A percentile compares a stretch with the other conserved stretches of the same genome.
These are phyloP conservation scores for Candida nemodendra DNA, from an alignment of 805 yeast genomes.

Conservation along the genomic window DNA sequence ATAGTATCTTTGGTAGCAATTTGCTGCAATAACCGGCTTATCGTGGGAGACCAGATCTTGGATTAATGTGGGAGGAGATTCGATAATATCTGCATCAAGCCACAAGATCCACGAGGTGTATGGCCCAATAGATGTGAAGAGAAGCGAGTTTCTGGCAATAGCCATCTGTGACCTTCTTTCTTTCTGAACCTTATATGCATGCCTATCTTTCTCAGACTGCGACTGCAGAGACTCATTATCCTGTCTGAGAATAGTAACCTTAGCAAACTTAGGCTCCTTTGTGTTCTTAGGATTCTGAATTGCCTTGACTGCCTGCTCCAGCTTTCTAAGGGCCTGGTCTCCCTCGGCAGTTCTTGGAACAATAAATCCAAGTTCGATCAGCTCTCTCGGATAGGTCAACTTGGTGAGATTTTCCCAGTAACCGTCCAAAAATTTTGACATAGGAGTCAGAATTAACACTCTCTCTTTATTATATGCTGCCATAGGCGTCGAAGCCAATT, in stretches of 20 bases:
- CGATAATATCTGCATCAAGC: slow-evolving; percentile 94
- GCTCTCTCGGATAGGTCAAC: slow-evolving; percentile 78
- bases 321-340: slow-evolving; percentile 65
- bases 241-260: slow-evolving; percentile 86
- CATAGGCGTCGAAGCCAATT: slow-evolving; percentile 65
- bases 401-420: slow-evolving; percentile 84
- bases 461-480: slow-evolving; percentile 78
- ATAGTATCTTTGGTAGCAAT: slow-evolving; percentile 81
- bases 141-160: slow-evolving; percentile 84
- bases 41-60: slow-evolving; percentile 86
- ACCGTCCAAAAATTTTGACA: slow-evolving; percentile 78
- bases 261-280: slow-evolving; percentile 66
- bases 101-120: slow-evolving; percentile 93
- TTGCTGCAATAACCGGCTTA: slow-evolving; percentile 86
- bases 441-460: slow-evolving; percentile 84
- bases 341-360: slow-evolving; percentile 83
- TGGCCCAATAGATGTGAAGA: slow-evolving; percentile 86
- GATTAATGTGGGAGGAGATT: slow-evolving; percentile 76
- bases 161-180: slow-evolving; percentile 91
- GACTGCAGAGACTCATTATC: slow-evolving; percentile 75
- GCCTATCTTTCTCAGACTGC: slow-evolving; percentile 85
- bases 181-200: slow-evolving; percentile 82
- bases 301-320: slow-evolving; percentile 74
- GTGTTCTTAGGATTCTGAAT: slow-evolving; percentile 57
- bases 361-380: slow-evolving; percentile 87